Evolutionary conservation across 1,139 yeast genomes (phyloP), one percentile per base, ranked within the genome.

Genomic region (Debaryomycetaceae sp.): DNA sequence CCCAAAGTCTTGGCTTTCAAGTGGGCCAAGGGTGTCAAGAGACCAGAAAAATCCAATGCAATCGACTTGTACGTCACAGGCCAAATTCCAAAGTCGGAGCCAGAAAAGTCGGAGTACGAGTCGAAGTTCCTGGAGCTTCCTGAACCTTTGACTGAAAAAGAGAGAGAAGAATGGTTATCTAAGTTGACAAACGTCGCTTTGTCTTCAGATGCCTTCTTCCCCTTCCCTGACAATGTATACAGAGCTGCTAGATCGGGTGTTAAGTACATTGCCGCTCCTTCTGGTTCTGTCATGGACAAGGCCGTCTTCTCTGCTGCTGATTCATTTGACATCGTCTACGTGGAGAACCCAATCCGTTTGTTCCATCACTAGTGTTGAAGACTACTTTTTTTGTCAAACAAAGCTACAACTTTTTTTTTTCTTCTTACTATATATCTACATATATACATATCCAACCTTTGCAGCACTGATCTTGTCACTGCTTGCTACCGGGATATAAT

Each of bases 191-290:
- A 87, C 54, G 98, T 94, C 45, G 91, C 98, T 7, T 76, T 89
- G 55, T 85, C 97, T 14, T 88, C 97, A 3, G 98, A 92, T 65
- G 98, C 98, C 31, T 92, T 92, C 80, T 92, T 92, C 95, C 98
- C 98, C 70, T 92, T 92, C 92, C 95, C 98, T 50, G 98, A 92
- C 69, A 92, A 94, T 60, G 96, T 94, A 53, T 89, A 91, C 80
- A 81, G 98, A 67, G 98, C 98, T 47, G 96, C 83, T 41, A 83
- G 87, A 73, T 85, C 95, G 18, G 98, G 98, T 64, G 98, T 89
- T 55, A 88, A 87, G 69, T 92, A 73, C 71, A 78, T 92, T 59
- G 95, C 96, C 55, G 98, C 98, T 39, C 96, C 98, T 47, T 80
- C 95, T 40, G 98, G 98, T 39, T 88, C 97, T 14, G 97, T 94